Conservation (phyloP, 305 asterid genomes). For the Lippia alba region DNA sequence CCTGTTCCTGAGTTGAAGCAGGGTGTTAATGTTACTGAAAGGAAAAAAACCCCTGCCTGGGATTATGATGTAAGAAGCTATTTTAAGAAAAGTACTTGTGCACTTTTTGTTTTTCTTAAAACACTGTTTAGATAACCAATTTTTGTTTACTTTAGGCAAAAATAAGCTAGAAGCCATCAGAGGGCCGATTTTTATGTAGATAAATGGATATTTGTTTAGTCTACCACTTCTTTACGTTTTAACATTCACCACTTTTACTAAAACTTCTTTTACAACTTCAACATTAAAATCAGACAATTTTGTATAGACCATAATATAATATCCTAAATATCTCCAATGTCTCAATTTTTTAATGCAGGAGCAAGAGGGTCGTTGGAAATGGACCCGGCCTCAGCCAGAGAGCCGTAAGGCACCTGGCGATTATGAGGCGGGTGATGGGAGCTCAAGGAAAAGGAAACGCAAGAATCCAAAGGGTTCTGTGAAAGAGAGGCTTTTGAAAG, state of each 20-base stretch:
- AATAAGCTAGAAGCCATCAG: too few species aligned
- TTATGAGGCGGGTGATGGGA: conserved; percentile 42
- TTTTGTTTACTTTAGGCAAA: too few species aligned
- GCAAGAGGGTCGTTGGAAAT: conserved; percentile 64
- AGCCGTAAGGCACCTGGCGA: conserved; percentile 54
- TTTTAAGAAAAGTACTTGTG: neutral
- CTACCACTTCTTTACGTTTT: too few species aligned
- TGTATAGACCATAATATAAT: neutral
- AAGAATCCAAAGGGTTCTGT: conserved; percentile 42
- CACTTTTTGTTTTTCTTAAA: too few species aligned
- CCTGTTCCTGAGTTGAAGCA: conserved; percentile 59
- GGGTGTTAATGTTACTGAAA: conserved; percentile 65
- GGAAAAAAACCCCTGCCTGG: conserved; percentile 78
- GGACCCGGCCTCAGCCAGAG: conserved; percentile 75
- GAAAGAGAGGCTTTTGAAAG: conserved; percentile 78
- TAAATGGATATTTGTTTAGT: too few species aligned
- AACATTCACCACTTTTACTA: too few species aligned
- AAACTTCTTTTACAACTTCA: too few species aligned
- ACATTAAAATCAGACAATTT: neutral
- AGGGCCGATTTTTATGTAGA: too few species aligned
- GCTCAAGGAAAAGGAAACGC: conserved; percentile 47
- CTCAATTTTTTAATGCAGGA: conserved; percentile 51
- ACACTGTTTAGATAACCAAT: too few species aligned
- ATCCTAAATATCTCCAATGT: neutral
- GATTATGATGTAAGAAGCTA: conserved; percentile 74